These are phyloP conservation scores for Penicillium crystallinum DNA, from an alignment of 495 filamentous ascomycete genomes.

Conservation along the genomic window DNA sequence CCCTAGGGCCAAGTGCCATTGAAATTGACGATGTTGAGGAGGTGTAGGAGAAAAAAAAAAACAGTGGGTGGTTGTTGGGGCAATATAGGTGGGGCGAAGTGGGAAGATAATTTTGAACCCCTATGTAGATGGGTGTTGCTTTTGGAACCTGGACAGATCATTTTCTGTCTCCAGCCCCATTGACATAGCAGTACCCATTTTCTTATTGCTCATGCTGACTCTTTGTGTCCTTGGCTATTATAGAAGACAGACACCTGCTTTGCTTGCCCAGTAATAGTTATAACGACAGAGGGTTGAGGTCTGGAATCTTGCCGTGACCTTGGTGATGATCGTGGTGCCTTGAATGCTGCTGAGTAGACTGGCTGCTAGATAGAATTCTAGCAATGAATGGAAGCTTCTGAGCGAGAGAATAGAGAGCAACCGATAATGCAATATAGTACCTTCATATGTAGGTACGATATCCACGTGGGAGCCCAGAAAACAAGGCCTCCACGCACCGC, in stretches of 20 bases:
- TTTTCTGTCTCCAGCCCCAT: neutral
- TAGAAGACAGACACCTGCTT: neutral
- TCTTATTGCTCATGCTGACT: neutral
- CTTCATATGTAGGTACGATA: neutral
- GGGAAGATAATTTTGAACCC: too few species aligned
- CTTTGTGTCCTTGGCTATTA: neutral
- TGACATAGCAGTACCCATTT: neutral
- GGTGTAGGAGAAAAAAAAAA: too few species aligned
- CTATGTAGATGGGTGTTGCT: neutral
- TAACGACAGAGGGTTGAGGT: neutral
- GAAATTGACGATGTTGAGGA: too few species aligned
- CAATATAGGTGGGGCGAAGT: too few species aligned
- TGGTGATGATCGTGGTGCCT: neutral
- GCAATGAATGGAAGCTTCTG: neutral
- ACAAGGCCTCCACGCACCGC: neutral
- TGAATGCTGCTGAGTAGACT: neutral
- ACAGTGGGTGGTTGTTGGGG: too few species aligned
- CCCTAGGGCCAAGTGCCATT: too few species aligned
- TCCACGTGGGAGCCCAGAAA: neutral
- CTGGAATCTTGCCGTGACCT: neutral
- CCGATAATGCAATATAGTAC: neutral
- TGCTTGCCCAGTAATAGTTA: neutral
- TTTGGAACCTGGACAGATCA: neutral
- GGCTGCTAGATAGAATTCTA: neutral
- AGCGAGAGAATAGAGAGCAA: neutral